Evolutionary conservation across 2,329 filamentous ascomycete genomes (phyloP).

Genomic region (Neospermospora avenae): DNA sequence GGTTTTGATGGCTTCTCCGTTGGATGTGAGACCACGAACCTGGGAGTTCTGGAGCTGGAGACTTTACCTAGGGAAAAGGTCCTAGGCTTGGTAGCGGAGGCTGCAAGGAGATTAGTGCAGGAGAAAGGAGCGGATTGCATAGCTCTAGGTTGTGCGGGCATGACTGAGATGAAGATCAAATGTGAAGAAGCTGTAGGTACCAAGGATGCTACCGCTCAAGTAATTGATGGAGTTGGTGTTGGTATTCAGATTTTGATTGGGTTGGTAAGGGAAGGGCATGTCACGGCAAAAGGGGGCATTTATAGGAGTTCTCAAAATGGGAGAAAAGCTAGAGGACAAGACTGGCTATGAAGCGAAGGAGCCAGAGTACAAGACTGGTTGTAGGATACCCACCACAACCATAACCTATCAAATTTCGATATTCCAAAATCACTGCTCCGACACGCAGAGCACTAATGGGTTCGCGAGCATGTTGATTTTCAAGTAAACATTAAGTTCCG

Average conservation of each 20-base stretch:
- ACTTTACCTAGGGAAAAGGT: slow-evolving; percentile 63
- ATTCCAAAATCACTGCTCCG: no score
- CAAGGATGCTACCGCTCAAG: slow-evolving; percentile 41
- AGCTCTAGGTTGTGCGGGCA: slow-evolving; percentile 84
- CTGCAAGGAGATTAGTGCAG: slow-evolving; percentile 62
- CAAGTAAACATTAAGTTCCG: no score
- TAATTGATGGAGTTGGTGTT: slow-evolving; percentile 49
- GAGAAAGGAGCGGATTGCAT: slow-evolving; percentile 61
- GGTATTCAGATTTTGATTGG: slow-evolving; percentile 45
- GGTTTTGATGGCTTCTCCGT: slow-evolving; percentile 52
- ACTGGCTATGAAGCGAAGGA: slow-evolving; percentile 37
- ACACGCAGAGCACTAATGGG: no score
- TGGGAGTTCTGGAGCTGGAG: slow-evolving; percentile 79
- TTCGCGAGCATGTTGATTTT: no score
- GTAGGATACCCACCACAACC: background rate
- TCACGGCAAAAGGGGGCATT: slow-evolving; percentile 44
- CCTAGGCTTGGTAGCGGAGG: slow-evolving; percentile 60
- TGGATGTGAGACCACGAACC: slow-evolving; percentile 53
- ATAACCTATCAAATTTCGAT: no score
- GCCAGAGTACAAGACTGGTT: background rate
- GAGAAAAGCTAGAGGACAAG: slow-evolving; percentile 41
- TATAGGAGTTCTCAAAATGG: slow-evolving; percentile 40
- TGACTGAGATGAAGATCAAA: slow-evolving; percentile 74
- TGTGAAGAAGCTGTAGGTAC: slow-evolving; percentile 46
- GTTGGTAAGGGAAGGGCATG: slow-evolving; percentile 43